Evolutionary conservation across 306 rosid species (phyloP).

Genomic region (Citrullus amarus): DNA sequence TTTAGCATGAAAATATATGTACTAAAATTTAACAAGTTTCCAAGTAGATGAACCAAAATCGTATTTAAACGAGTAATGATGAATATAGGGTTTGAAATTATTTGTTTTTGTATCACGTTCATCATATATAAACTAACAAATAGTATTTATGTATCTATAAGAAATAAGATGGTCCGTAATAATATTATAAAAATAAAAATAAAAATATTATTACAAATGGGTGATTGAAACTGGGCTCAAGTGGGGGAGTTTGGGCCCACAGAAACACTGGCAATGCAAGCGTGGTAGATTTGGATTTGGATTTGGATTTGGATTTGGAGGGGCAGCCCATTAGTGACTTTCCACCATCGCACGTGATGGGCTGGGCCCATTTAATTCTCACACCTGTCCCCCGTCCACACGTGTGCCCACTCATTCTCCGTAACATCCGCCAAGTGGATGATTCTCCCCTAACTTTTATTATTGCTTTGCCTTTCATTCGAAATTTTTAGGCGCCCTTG

Average conservation of each 20-base stretch:
- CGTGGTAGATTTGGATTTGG: not conserved
- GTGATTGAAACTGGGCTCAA: constrained; percentile 4
- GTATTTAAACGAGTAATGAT: too few species aligned
- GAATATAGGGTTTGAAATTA: too few species aligned
- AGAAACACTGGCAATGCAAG: not conserved
- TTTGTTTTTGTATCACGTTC: not conserved
- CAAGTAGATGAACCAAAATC: too few species aligned
- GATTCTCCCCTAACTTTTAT: not conserved
- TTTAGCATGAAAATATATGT: too few species aligned
- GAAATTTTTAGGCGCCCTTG: not conserved
- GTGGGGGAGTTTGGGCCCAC: constrained; percentile 14
- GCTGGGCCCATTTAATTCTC: constrained; percentile 35
- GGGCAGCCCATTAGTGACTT: constrained; percentile 9
- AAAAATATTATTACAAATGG: not conserved
- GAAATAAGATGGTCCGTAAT: not conserved
- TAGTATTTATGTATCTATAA: not conserved
- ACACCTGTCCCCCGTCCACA: constrained; percentile 56
- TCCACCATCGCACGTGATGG: constrained; percentile 60
- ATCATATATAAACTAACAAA: not conserved
- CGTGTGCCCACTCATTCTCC: constrained; percentile 36
- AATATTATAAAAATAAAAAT: not conserved
- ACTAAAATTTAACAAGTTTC: too few species aligned
- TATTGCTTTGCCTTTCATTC: not conserved
- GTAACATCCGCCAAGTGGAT: constrained; percentile 5
- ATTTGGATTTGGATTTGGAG: not conserved